Base-by-base conservation (phyloP, 1,284 basidiomycete genomes). In the Trichosporon ovoides region DNA sequence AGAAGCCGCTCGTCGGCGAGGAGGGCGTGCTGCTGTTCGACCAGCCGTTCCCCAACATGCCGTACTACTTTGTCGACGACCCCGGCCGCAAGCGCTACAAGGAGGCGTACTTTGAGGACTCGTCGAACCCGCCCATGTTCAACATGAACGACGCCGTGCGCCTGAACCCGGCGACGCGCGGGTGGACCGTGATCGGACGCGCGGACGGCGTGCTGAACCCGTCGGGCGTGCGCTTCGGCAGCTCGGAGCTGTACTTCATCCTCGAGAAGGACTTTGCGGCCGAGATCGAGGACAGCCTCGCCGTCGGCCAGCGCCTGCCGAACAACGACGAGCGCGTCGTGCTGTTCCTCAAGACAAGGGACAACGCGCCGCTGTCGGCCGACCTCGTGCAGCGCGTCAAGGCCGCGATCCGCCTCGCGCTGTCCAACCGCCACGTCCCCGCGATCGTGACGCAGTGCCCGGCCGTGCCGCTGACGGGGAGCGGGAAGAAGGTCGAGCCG, bases 41-140 rank as follows among this genome's bases (percentile, higher is more conserved):
- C 5, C 65, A 64, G 51, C 71, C 73, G 3, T 75, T 75, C 58
- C 69, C 73, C 2, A 74, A 73, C 34, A 73, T 74, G 61, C 73
- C 73, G 7, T 57, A 68, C 61, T 57, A 62, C 58, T 61, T 67
- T 53, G 56, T 56, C 40, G 59, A 70, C 55, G 61, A 69, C 43
- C 65, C 64, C 20, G 59, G 68, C 38, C 59, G 71, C 61, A 66
- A 68, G 55, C 68, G 69, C 48, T 72, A 71, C 59, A 64, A 69
- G 58, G 73, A 75, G 36, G 68, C 73, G 2, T 75, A 74, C 63
- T 74, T 72, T 57, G 56, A 50, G 11, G 69, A 72, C 28, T 75
- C 63, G 54, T 28, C 38, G 43, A 53, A 60, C 53, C 61, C 61
- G 28, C 61, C 61, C 18, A 63, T 63, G 61, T 59, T 63, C 51